These are phyloP conservation scores for Vaccinium macrocarpon DNA, from an alignment of 148 eudicot genomes.

Conservation along the genomic window DNA sequence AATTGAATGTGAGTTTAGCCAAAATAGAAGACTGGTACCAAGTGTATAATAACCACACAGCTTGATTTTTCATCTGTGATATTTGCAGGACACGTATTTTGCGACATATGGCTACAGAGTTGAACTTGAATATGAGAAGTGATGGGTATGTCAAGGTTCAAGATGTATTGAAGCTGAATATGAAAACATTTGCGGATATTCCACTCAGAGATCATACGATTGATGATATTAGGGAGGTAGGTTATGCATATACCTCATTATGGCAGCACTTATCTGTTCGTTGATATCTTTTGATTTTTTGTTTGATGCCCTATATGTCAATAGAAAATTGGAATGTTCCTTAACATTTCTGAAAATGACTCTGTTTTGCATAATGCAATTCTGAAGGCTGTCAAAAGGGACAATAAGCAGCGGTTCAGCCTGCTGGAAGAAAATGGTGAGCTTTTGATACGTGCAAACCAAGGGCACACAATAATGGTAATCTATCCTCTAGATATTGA, in stretches of 20 bases:
- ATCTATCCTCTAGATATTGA: background rate
- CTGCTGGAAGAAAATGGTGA: constrained; percentile 88
- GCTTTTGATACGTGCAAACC: constrained; percentile 90
- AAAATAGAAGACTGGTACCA: background rate
- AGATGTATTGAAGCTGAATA: constrained; percentile 63
- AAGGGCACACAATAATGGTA: constrained; percentile 83
- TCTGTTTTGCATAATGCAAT: constrained; percentile 10
- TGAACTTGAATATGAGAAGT: constrained; percentile 73
- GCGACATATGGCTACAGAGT: constrained; percentile 79
- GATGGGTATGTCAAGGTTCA: constrained; percentile 88
- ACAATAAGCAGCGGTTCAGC: constrained; percentile 91
- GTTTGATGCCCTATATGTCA: background rate
- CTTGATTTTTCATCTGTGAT: background rate
- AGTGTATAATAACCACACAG: background rate
- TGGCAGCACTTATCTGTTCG: background rate
- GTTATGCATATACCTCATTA: constrained; percentile 17
- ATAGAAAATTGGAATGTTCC: background rate
- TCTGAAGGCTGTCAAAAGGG: constrained; percentile 74
- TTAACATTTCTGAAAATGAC: background rate
- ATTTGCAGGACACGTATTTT: constrained; percentile 63
- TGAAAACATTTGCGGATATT: constrained; percentile 65
- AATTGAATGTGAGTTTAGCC: background rate
- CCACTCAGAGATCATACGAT: constrained; percentile 72
- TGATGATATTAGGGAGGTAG: constrained; percentile 87
- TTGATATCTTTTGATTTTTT: background rate